Evolutionary conservation across 1,284 basidiomycete genomes (phyloP), one percentile per base, ranked within the genome.

Genomic region (Malassezia equina): DNA sequence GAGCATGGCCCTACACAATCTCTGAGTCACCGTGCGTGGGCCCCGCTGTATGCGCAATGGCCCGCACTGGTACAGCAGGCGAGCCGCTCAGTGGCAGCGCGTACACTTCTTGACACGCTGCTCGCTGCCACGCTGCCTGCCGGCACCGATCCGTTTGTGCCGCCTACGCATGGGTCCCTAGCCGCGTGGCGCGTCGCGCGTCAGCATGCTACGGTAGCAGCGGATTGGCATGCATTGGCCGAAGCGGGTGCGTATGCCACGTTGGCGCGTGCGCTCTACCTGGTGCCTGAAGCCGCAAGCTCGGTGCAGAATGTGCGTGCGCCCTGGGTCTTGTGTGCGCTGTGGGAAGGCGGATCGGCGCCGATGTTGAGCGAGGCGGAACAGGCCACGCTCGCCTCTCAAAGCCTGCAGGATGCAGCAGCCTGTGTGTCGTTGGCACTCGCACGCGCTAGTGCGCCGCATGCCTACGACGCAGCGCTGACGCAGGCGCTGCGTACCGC

Each of bases 101-200:
- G 40, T 27, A 24, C 25, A 4, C 25, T 56, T 7, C 15, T 56
- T 0, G 29, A 36, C 13, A n/a, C 28, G 15, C 24, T 51, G 23
- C 47, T 50, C 1, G 19, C 23, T 11, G 31, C 48, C 4, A 45
- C 49, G n/a, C 36, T 56, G 5, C 47, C 49, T 6, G 19, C 43
- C 9, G 54, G 48, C 7, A 49, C 51, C 27, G 49, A 56, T 28
- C 43, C 40, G 19, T 36, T 34, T n/a, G 31, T 9, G 2, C 54
- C 54, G 17, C 33, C 34, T 3, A 36, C 48, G 23, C 27, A 25
- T n/a, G 54, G 54, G n/a, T 36, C 47, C 12, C 43, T 51, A 5
- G 19, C 17, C 5, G 45, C 48, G 13, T 19, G 51, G 42, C 47
- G 29, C 3, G 21, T 9, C 13, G 41, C 44, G 17, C 42, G 29